These are phyloP conservation scores for Myotisia sp. DNA, from an alignment of 2,329 filamentous ascomycete species.

Conservation along the genomic window DNA sequence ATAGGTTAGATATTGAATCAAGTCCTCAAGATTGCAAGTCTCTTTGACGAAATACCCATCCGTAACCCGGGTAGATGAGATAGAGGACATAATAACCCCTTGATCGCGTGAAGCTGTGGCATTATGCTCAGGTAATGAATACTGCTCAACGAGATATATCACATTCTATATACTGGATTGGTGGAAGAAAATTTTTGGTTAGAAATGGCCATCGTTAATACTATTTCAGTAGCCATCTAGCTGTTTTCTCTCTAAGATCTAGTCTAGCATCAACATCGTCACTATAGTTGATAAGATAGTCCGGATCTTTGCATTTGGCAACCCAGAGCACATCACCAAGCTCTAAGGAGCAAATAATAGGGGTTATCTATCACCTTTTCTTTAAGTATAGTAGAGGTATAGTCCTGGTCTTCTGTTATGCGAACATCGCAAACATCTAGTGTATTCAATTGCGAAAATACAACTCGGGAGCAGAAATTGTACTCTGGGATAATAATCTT, in stretches of 20 bases:
- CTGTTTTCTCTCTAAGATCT: conserved; percentile 67
- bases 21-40: conserved; percentile 62
- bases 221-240: conserved; percentile 66
- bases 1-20: conserved; percentile 57
- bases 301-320: conserved; percentile 52
- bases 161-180: conserved; percentile 62
- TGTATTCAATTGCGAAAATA: conserved; percentile 55
- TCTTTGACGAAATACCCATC: conserved; percentile 67
- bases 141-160: conserved; percentile 65
- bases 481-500: too few relatives aligned
- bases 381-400: conserved; percentile 57
- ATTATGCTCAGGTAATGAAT: conserved; percentile 43
- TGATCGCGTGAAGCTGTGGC: conserved; percentile 38
- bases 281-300: conserved; percentile 42
- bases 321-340: conserved; percentile 69
- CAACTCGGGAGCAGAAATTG: conserved; percentile 50
- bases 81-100: conserved; percentile 56
- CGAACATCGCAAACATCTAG: conserved; percentile 64
- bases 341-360: conserved; percentile 54
- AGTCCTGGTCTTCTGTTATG: conserved; percentile 58
- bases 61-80: conserved; percentile 63
- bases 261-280: conserved; percentile 54
- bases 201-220: conserved; percentile 69
- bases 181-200: conserved; percentile 68
- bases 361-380: conserved; percentile 51